These are phyloP conservation scores for Colletotrichum cordylinicola DNA, from an alignment of 2,329 filamentous ascomycete genomes.

Conservation along the genomic window DNA sequence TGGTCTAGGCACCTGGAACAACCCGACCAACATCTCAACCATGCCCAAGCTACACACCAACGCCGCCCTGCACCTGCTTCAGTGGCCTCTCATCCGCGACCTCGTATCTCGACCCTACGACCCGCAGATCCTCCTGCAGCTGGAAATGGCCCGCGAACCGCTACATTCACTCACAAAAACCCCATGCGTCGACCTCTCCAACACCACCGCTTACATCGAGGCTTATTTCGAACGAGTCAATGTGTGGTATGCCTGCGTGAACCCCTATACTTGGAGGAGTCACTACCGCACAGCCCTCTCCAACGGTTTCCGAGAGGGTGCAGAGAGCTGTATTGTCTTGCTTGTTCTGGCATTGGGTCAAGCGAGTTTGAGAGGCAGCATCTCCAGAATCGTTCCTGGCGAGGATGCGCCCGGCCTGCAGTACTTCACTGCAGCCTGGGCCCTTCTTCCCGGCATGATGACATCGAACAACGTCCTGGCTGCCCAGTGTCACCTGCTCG, in stretches of 20 bases:
- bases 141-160: slow-evolving; percentile 82
- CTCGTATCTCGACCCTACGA: slow-evolving; percentile 80
- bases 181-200: slow-evolving; percentile 73
- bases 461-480: slow-evolving; percentile 79
- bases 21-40: slow-evolving; percentile 74
- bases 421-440: slow-evolving; percentile 84
- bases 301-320: slow-evolving; percentile 77
- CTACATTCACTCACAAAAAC: slow-evolving; percentile 70
- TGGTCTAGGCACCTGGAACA: slow-evolving; percentile 76
- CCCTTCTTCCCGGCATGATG: slow-evolving; percentile 78
- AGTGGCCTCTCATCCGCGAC: slow-evolving; percentile 82
- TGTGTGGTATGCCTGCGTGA: slow-evolving; percentile 86
- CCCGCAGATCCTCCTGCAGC: slow-evolving; percentile 79
- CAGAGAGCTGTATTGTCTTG: slow-evolving; percentile 83
- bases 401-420: slow-evolving; percentile 77
- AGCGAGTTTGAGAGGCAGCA: slow-evolving; percentile 77
- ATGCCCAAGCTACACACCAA: slow-evolving; percentile 89
- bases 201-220: slow-evolving; percentile 76
- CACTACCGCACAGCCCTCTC: slow-evolving; percentile 79
- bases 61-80: slow-evolving; percentile 77
- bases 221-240: slow-evolving; percentile 84
- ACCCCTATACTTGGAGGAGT: slow-evolving; percentile 79
- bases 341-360: slow-evolving; percentile 80
- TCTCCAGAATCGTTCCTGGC: slow-evolving; percentile 71
- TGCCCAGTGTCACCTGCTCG: slow-evolving; percentile 81